Evolutionary conservation across 768 basidiomycete genomes (phyloP), one percentile per base, ranked within the genome.

Genomic region (Mycena rebaudengoi): DNA sequence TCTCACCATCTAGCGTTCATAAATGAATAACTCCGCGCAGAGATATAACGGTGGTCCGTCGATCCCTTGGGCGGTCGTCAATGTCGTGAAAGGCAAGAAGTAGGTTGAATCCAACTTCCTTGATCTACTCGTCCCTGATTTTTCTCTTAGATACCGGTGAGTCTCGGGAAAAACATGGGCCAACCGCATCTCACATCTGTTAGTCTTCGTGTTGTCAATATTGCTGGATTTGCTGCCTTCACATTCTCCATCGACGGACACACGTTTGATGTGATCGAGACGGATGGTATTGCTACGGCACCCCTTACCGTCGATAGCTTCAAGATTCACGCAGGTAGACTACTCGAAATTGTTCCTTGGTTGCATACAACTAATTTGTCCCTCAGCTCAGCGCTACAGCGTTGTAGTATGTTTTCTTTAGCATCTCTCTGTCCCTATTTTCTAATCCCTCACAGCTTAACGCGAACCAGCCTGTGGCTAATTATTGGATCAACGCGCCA

Each of bases 401-500:
- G 64, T 74, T 16, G 70, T 83, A 12, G 41, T 56, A 33, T 30
- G 54, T 18, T 26, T 5, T n/a, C 20, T 10, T 8, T 10, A n/a
- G n/a, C 53, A 3, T 13, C 6, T 18, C 26, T 7, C 44, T 7
- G 10, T 26, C 20, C 16, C 21, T 7, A 8, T 12, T 25, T 16
- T 5, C 23, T 8, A 26, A 23, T 45, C 44, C 12, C 20, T 28
- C 41, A 12, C 18, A 55, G 53, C 44, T 62, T 8, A 69, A 69
- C 45, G 78, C 79, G 3, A 74, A 76, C 30, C 75, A 78, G 55
- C 62, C 75, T 0, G 69, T 77, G 20, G 71, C 71, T 55, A 82
- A 81, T 58, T 83, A 82, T 48, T 81, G 82, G 78, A 77, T 80
- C 54, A 75, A 72, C 18, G 80, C 75, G 3, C 79, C 73, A 28